These are phyloP conservation scores for Alternaria gaisen DNA, from an alignment of 2,329 filamentous ascomycete species.

Conservation along the genomic window DNA sequence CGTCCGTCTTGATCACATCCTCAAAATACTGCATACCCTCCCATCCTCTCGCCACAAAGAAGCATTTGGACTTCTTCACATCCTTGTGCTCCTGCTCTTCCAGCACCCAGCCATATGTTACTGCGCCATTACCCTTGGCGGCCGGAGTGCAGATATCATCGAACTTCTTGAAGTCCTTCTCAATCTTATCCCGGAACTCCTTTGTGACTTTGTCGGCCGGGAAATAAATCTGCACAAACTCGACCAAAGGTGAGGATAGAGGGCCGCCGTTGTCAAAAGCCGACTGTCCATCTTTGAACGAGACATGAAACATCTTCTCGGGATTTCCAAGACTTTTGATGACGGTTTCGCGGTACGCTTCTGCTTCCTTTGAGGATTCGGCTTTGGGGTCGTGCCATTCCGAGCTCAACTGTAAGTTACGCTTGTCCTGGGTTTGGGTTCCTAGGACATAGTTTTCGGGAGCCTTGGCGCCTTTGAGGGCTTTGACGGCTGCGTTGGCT, in stretches of 20 bases:
- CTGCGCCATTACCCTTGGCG: not conserved
- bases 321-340: conserved; percentile 6
- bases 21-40: conserved; percentile 15
- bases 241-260: conserved; percentile 4
- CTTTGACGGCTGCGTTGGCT: not conserved
- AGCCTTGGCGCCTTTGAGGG: conserved; percentile 11
- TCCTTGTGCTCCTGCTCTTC: conserved; percentile 14
- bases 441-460: conserved; percentile 9
- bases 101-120: conserved; percentile 12
- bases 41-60: conserved; percentile 15
- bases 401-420: conserved; percentile 8
- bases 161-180: not conserved
- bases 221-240: conserved; percentile 13
- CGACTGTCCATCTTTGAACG: not conserved
- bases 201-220: not conserved
- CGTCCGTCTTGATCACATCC: not conserved
- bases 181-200: not conserved
- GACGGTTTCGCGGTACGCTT: conserved; percentile 2
- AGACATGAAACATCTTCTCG: conserved; percentile 1
- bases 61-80: not conserved
- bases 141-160: not conserved
- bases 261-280: conserved; percentile 5
- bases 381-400: conserved; percentile 8
- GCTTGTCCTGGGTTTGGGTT: conserved; percentile 4
- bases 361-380: not conserved